Percentiles rank a stretch among this genome's conserved stretches.
Conservation (phyloP, 2,329 filamentous ascomycete genomes). For the Xylaria sp. region DNA sequence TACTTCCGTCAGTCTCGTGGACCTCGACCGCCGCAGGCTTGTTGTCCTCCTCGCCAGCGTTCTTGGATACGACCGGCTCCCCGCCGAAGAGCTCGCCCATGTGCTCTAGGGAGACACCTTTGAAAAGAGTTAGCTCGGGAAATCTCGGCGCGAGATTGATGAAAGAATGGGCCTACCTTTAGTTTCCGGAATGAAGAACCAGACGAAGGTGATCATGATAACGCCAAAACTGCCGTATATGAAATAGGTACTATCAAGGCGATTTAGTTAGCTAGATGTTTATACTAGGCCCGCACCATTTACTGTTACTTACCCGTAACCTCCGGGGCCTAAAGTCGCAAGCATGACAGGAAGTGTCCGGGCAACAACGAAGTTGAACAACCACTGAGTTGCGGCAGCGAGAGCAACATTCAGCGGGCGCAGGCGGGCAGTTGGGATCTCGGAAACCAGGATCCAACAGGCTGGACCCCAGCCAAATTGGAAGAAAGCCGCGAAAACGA, state of each 20-base stretch:
- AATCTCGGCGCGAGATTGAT: neutral
- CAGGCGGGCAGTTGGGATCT: constrained; percentile 70
- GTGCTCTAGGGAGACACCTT: constrained; percentile 67
- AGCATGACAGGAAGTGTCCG: constrained; percentile 73
- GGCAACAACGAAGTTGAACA: constrained; percentile 74
- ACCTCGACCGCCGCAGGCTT: constrained; percentile 40
- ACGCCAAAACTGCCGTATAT: constrained; percentile 72
- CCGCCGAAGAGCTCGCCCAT: constrained; percentile 68
- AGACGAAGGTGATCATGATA: constrained; percentile 69
- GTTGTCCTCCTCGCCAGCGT: constrained; percentile 35
- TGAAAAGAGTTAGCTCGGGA: constrained; percentile 51
- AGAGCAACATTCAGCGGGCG: constrained; percentile 64
- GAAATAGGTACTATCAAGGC: constrained; percentile 60
- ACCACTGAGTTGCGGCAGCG: constrained; percentile 70
- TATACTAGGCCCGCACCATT: neutral
- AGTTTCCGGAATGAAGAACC: constrained; percentile 62
- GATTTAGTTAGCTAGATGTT: constrained; percentile 26
- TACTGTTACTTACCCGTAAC: constrained; percentile 51
- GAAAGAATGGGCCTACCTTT: constrained; percentile 44
- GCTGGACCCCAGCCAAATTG: constrained; percentile 73
- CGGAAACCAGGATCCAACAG: constrained; percentile 71
- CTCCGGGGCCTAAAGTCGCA: constrained; percentile 53
- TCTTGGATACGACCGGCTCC: constrained; percentile 35
- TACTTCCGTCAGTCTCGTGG: constrained; percentile 31
- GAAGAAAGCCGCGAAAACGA: constrained; percentile 74